Evolutionary conservation across 164 flowering plant genomes (phyloP), one percentile per base, ranked within the genome.

Genomic region (Tinospora cordifolia): DNA sequence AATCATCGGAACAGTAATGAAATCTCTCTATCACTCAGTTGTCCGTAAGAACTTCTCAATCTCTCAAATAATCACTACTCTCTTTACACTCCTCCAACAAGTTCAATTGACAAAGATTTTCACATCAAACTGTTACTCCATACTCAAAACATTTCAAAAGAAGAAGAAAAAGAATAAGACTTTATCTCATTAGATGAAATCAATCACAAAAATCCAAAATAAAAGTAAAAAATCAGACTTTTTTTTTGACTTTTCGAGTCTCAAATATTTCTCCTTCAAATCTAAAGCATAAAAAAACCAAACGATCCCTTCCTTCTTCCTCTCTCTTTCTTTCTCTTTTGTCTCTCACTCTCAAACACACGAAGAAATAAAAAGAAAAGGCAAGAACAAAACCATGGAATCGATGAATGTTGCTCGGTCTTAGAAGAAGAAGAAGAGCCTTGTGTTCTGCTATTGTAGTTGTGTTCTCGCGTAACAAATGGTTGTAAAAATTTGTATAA

Each of bases 241-340:
- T 3, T 22, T 54, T 8, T 17, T 54, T n/a, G n/a, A n/a, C n/a
- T 3, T 15, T 30, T 30, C 4, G 2, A 30, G 4, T 30, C 36
- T 30, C 36, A 30, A 30, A 4, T 19, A n/a, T 19, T 8, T 25
- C 24, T 58, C 84, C 78, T 40, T 83, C 81, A 83, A 83, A 83
- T 85, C 86, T 82, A 81, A 75, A 77, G 41, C 38, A 46, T 30
- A 30, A 67, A 34, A n/a, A 69, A 44, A 44, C 47, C 13, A 44
- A 44, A 44, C 47, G 12, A 11, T 10, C 46, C 36, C 72, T 66
- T 83, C 76, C 36, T 30, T 44, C 9, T 59, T 22, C 14, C 13
- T 41, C 34, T 21, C 27, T 54, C 27, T 57, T 22, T 38, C 49
- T n/a, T n/a, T n/a, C n/a, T n/a, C n/a, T n/a, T n/a, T n/a, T 54